phyloP scores from a whole-genome alignment of 257 asterid genomes.

The Lycium barbarum region DNA sequence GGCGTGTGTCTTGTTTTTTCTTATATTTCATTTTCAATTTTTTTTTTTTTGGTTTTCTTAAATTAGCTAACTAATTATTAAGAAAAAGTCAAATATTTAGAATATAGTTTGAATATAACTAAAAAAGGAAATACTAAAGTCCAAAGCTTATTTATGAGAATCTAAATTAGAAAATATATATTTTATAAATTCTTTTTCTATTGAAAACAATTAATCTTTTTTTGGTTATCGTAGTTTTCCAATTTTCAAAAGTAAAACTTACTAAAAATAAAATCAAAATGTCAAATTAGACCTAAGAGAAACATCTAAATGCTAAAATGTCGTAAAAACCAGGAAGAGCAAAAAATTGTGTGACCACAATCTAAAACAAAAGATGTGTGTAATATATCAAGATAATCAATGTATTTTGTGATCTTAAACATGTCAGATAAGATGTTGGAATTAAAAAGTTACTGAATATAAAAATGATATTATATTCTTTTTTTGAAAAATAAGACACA shows the following conservation, averaged over 20 bases:
- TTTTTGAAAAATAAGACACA: too few relatives aligned
- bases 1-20: too few relatives aligned
- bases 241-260: neutral
- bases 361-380: neutral
- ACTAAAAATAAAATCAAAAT: neutral
- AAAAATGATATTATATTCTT: too few relatives aligned
- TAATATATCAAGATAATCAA: neutral
- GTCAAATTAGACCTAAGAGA: neutral
- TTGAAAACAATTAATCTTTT: neutral
- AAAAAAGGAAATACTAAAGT: neutral
- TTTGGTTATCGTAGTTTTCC: neutral
- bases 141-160: neutral
- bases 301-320: neutral
- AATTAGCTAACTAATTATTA: neutral
- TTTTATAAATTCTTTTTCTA: neutral
- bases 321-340: neutral
- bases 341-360: neutral
- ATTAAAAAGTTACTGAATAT: neutral
- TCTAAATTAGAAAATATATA: neutral
- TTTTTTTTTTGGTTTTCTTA: too few relatives aligned
- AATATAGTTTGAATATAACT: too few relatives aligned
- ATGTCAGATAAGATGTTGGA: neutral
- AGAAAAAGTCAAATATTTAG: neutral
- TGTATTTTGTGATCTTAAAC: neutral
- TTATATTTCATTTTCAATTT: too few relatives aligned